These are phyloP conservation scores for Quercus variabilis DNA, from an alignment of 306 rosid genomes.

Conservation along the genomic window DNA sequence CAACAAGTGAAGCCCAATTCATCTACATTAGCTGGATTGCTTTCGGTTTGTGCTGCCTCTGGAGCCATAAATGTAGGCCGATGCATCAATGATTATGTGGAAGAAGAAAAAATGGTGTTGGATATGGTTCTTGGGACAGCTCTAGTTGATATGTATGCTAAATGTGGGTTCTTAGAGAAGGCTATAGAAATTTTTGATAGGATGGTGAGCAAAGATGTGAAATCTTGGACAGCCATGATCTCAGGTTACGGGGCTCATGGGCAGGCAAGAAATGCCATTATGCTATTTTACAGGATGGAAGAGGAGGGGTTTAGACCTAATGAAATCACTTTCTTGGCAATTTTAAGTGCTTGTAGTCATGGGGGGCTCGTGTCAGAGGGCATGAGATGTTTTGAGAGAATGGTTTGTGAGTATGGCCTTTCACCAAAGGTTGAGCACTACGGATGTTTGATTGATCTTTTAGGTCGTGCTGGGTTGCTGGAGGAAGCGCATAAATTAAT, in stretches of 20 bases:
- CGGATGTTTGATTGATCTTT: constrained; percentile 64
- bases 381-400: constrained; percentile 43
- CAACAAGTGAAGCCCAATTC: constrained; percentile 46
- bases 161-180: constrained; percentile 63
- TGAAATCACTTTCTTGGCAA: constrained; percentile 58
- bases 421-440: constrained; percentile 63
- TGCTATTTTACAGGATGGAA: constrained; percentile 48
- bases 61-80: constrained; percentile 39
- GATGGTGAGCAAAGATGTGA: constrained; percentile 59
- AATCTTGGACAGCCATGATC: constrained; percentile 75
- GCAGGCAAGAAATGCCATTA: constrained; percentile 43
- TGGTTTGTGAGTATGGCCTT: constrained; percentile 50
- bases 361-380: constrained; percentile 68
- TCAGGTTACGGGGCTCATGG: constrained; percentile 66
- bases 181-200: constrained; percentile 51
- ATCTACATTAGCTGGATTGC: constrained; percentile 58
- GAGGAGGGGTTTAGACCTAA: constrained; percentile 57
- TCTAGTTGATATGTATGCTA: constrained; percentile 62
- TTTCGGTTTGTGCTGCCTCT: constrained; percentile 58
- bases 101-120: constrained; percentile 45
- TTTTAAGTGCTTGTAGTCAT: constrained; percentile 65
- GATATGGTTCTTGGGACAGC: constrained; percentile 69
- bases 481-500: constrained; percentile 62
- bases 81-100: constrained; percentile 33
- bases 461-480: constrained; percentile 74